These are phyloP conservation scores for Globisporangium nunn DNA, from an alignment of 352 stramenopile genomes.

Conservation along the genomic window DNA sequence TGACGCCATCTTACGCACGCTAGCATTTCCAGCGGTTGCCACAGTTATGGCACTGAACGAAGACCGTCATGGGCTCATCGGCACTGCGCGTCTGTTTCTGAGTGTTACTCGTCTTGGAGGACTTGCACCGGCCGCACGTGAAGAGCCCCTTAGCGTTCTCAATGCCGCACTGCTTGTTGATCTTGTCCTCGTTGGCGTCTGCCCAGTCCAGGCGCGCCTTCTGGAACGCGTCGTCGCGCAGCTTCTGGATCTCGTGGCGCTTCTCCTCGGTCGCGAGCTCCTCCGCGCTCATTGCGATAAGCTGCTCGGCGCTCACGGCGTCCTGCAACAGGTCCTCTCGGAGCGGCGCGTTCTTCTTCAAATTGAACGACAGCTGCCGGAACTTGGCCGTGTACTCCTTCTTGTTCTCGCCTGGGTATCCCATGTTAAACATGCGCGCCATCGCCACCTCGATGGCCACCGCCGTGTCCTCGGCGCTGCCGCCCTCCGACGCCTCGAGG, in stretches of 20 bases:
- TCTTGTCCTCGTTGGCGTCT: constrained; percentile 87
- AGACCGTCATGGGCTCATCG: constrained; percentile 98
- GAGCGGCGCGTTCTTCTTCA: constrained; percentile 87
- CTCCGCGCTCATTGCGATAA: constrained; percentile 79
- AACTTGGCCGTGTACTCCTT: constrained; percentile 88
- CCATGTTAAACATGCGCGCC: constrained; percentile 64
- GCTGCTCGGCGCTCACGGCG: constrained; percentile 55
- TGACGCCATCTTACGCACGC: background rate
- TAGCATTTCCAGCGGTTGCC: constrained; percentile 94
- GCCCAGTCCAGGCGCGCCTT: constrained; percentile 84
- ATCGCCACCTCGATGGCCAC: constrained; percentile 70
- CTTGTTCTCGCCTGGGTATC: constrained; percentile 68
- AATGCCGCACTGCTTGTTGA: constrained; percentile 88
- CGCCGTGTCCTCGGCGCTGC: constrained; percentile 42
- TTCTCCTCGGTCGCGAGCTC: constrained; percentile 87
- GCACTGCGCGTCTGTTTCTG: constrained; percentile 97
- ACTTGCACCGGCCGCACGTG: constrained; percentile 93
- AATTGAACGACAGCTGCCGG: constrained; percentile 85
- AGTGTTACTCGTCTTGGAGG: constrained; percentile 93
- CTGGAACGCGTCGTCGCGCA: constrained; percentile 80
- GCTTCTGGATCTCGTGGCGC: constrained; percentile 75
- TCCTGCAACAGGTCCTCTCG: constrained; percentile 71
- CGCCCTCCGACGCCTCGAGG: constrained; percentile 42
- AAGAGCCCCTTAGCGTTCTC: constrained; percentile 76
- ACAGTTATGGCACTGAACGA: constrained; percentile 95